Base-by-base conservation (phyloP, 257 asterid species). In the Scutellaria minor region DNA sequence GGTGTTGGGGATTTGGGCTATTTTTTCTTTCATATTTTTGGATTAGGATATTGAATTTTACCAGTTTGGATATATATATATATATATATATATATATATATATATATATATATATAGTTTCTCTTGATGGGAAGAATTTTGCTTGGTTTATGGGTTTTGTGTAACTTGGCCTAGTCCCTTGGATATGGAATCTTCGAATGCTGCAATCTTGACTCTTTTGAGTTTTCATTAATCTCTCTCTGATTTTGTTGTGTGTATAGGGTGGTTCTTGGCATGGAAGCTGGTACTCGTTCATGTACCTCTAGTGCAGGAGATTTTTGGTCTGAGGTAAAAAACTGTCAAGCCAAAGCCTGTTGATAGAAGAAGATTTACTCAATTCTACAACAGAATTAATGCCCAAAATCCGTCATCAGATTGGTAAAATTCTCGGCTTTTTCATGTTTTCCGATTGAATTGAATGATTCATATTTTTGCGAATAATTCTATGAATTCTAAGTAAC, bases 231-330 rank as follows among this genome's bases (percentile, higher is more conserved):
- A 15, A 35, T 48, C 59, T 52, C 41, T n/a, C n/a, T 64, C n/a
- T 54, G 39, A 20, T 54, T 40, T 40, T 15, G 42, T 54, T 6
- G 10, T 67, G 22, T 79, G 63, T 77, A 39, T 72, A 89, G 99
- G 96, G 24, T 95, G 99, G 98, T 85, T 91, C n/a, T 79, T 87
- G 85, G 99, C 96, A 39, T 95, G 99, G 99, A 95, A 90, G 77
- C 86, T 95, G 76, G 99, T 95, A 62, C 85, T 95, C 72, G 97
- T 87, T 78, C 97, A 95, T 78, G 97, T 95, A 20, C 99, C 98
- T 73, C 78, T 95, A 47, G 96, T 95, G 52, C 99, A 92, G 82
- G 99, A 95, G 79, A 88, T 95, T 56, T 92, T 90, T 70, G 95
- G 97, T 44, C 83, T 88, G 75, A 82, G 85, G 80, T 77, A 88